Evolutionary conservation across 441 rosid species (phyloP).

Genomic region (Oxalis stricta): DNA sequence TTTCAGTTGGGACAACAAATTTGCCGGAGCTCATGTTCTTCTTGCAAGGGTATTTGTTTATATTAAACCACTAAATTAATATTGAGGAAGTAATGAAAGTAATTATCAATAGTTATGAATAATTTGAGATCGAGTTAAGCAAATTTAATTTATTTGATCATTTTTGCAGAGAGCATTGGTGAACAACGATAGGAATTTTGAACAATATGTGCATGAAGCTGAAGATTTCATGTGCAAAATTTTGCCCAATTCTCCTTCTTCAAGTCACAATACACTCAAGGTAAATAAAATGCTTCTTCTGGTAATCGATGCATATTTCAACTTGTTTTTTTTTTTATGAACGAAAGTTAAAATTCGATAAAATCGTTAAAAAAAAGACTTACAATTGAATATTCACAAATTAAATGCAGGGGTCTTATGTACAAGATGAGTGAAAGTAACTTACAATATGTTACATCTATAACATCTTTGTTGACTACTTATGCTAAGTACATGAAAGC

Average conservation of each 20-base stretch:
- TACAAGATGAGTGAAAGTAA: slow-evolving; percentile 50
- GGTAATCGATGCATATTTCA: background rate
- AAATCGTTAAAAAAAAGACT: no score
- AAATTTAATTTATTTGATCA: background rate
- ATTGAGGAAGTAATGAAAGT: background rate
- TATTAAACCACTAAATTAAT: no score
- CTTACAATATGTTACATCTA: slow-evolving; percentile 77
- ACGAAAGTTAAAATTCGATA: no score
- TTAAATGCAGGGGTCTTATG: slow-evolving; percentile 53
- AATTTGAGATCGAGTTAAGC: no score
- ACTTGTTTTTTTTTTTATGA: background rate
- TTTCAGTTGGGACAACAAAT: slow-evolving; percentile 68
- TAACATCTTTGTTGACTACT: slow-evolving; percentile 60
- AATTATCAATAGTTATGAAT: no score
- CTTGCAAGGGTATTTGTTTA: slow-evolving; percentile 51
- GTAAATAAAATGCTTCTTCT: slow-evolving; percentile 11
- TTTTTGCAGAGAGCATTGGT: slow-evolving; percentile 40
- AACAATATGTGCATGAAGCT: slow-evolving; percentile 42
- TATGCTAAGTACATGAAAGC: slow-evolving; percentile 71
- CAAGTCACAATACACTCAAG: slow-evolving; percentile 67
- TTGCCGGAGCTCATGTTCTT: slow-evolving; percentile 53
- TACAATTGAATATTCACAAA: no score
- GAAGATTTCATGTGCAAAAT: slow-evolving; percentile 76
- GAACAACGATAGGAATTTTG: slow-evolving; percentile 37
- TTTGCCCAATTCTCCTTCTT: slow-evolving; percentile 71